Base-by-base conservation (phyloP, 2,329 filamentous ascomycete species). In the Colletotrichum endophyticum region DNA sequence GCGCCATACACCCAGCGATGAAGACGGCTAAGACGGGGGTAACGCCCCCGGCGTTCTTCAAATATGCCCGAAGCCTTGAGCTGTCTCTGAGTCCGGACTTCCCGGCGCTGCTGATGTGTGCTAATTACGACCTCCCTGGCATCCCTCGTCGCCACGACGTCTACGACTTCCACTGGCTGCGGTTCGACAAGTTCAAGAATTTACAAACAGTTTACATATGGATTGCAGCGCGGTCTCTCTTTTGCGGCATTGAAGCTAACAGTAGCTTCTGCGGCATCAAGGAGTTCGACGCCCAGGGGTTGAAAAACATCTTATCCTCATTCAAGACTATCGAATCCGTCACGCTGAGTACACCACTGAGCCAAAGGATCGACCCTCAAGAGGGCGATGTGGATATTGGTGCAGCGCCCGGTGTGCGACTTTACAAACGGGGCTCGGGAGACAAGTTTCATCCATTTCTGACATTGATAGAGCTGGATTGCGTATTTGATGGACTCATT, bases 81-180 rank as follows among this genome's bases (percentile, higher is more conserved):
- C 16, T 72, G 6, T 72, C 73, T 12, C 63, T 75, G 0, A 25
- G 25, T 19, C 59, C 64, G 8, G 28, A 59, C 27, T 75, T 75
- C 22, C 73, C 61, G 5, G 27, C 34, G 3, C 39, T 28, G 11
- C 49, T 72, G 27, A 39, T 30, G 16, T 75, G 73, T 32, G 63
- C 19, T 12, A 49, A 66, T 1, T 12, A n/a, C 25, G 49, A 32
- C 6, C 27, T 72, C 16, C n/a, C 44, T 8, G 27, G 39, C 5
- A 28, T 66, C 6, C 8, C 28, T 6, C 44, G 32, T 6, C 53
- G 19, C n/a, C 73, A 72, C 53, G 49, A 39, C 13, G 69, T 27
- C 2, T 67, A 75, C 34, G 69, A 72, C 53, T 72, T 75, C 19
- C 69, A 75, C 53, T 75, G 62, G 73, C 62, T 72, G 5, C 69